A percentile compares a stretch with the other conserved stretches of the same genome.
These are phyloP conservation scores for Mycena galericulata DNA, from an alignment of 768 basidiomycete genomes.

Conservation along the genomic window DNA sequence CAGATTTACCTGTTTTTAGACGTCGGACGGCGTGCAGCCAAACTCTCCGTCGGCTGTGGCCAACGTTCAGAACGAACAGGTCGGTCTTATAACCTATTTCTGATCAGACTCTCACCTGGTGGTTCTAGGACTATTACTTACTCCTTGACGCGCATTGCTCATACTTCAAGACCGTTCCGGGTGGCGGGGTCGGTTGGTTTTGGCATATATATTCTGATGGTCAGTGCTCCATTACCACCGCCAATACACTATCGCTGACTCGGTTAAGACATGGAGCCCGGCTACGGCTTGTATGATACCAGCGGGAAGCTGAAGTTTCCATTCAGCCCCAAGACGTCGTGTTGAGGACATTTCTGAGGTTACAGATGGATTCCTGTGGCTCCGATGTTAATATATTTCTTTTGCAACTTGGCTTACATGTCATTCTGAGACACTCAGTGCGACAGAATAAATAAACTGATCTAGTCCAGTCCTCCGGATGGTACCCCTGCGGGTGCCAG, in stretches of 20 bases:
- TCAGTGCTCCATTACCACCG: constrained; percentile 48
- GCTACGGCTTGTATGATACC: constrained; percentile 74
- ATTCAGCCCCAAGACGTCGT: constrained; percentile 72
- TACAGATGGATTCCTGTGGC: background rate
- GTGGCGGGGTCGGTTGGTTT: constrained; percentile 85
- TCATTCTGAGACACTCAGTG: background rate
- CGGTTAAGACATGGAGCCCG: constrained; percentile 54
- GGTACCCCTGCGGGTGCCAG: constrained; percentile 55
- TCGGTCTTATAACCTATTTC: constrained; percentile 43
- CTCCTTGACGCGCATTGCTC: constrained; percentile 74
- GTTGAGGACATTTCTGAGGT: constrained; percentile 48
- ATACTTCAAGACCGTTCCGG: constrained; percentile 67
- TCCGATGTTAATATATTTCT: background rate
- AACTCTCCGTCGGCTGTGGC: constrained; percentile 74
- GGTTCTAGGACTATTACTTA: constrained; percentile 67
- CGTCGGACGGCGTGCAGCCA: constrained; percentile 70
- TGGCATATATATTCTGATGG: constrained; percentile 82
- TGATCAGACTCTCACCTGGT: no score
- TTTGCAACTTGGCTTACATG: background rate
- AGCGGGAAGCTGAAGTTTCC: constrained; percentile 68
- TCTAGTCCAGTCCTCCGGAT: constrained; percentile 60
- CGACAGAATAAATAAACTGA: constrained; percentile 5
- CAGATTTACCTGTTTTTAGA: constrained; percentile 36
- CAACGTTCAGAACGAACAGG: constrained; percentile 71
- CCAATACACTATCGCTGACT: background rate